phyloP scores from a whole-genome alignment of 2,329 filamentous ascomycete species.

The Fusarium fujikuroi region DNA sequence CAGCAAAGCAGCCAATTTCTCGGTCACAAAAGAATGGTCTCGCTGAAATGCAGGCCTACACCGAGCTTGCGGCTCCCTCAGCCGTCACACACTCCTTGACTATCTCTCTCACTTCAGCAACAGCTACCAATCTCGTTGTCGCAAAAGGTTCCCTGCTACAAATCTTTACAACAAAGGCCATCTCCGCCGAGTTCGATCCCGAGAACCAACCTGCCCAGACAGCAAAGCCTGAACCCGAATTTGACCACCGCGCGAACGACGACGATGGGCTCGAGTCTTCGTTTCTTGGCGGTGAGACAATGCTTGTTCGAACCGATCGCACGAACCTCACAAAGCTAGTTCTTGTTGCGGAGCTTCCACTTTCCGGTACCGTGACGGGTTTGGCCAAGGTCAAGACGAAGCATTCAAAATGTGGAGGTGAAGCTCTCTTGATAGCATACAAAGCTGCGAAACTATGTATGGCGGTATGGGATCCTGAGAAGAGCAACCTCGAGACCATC shows the following conservation, averaged over 20 bases:
- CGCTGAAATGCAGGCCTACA: slow-evolving; percentile 90
- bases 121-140: slow-evolving; percentile 86
- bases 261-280: slow-evolving; percentile 74
- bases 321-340: slow-evolving; percentile 80
- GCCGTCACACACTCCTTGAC: slow-evolving; percentile 90
- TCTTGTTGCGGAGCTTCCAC: slow-evolving; percentile 82
- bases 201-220: slow-evolving; percentile 51
- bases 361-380: slow-evolving; percentile 86
- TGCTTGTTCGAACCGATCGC: slow-evolving; percentile 70
- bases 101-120: slow-evolving; percentile 79
- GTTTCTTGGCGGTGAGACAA: slow-evolving; percentile 71
- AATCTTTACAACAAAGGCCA: slow-evolving; percentile 80
- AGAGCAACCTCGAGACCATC: slow-evolving; percentile 81
- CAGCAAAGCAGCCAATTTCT: slow-evolving; percentile 30
- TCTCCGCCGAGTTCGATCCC: slow-evolving; percentile 70
- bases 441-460: slow-evolving; percentile 93
- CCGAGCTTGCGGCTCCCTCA: slow-evolving; percentile 92
- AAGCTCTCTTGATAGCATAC: slow-evolving; percentile 84
- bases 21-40: slow-evolving; percentile 49
- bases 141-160: slow-evolving; percentile 94
- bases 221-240: slow-evolving; percentile 57
- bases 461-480: slow-evolving; percentile 90
- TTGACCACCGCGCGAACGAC: slow-evolving; percentile 66
- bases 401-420: slow-evolving; percentile 80
- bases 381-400: slow-evolving; percentile 80